Evolutionary conservation across 2,329 filamentous ascomycete genomes (phyloP).

Genomic region (Aureobasidium namibiae): DNA sequence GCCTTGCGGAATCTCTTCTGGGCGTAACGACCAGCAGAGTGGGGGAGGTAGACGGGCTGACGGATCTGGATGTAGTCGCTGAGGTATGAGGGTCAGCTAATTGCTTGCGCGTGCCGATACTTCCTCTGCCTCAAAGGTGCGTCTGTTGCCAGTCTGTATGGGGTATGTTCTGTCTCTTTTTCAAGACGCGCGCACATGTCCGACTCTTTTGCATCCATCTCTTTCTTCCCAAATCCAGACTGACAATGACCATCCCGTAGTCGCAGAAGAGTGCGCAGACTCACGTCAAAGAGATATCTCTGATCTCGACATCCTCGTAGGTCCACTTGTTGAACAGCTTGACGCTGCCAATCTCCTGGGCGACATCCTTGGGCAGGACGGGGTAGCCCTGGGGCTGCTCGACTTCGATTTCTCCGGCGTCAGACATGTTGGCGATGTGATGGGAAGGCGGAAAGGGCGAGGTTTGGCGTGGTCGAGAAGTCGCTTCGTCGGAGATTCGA

Average conservation of each 20-base stretch:
- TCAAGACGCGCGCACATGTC: neutral
- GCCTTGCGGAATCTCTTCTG: slow-evolving; percentile 99
- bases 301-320: slow-evolving; percentile 99
- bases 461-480: slow-evolving; percentile 12
- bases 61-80: slow-evolving; percentile 99
- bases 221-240: slow-evolving; percentile 15
- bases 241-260: slow-evolving; percentile 6
- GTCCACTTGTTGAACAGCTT: slow-evolving; percentile 98
- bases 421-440: slow-evolving; percentile 71
- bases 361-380: slow-evolving; percentile 88
- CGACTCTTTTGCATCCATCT: neutral
- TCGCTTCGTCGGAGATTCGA: neutral
- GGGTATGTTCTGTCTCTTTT: slow-evolving; percentile 11
- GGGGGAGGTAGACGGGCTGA: slow-evolving; percentile 96
- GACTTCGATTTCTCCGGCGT: slow-evolving; percentile 89
- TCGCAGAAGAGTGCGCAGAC: slow-evolving; percentile 27
- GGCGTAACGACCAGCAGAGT: slow-evolving; percentile 97
- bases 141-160: slow-evolving; percentile 18
- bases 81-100: slow-evolving; percentile 19
- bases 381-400: slow-evolving; percentile 72
- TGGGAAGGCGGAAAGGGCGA: slow-evolving; percentile 10
- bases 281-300: slow-evolving; percentile 99
- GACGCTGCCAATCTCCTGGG: slow-evolving; percentile 79
- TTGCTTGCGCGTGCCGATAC: slow-evolving; percentile 8
- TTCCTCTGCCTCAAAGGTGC: slow-evolving; percentile 11